A percentile compares a stretch with the other conserved stretches of the same genome.
phyloP scores from a whole-genome alignment of 2,329 filamentous ascomycete genomes.

The Ampelomyces quisqualis region DNA sequence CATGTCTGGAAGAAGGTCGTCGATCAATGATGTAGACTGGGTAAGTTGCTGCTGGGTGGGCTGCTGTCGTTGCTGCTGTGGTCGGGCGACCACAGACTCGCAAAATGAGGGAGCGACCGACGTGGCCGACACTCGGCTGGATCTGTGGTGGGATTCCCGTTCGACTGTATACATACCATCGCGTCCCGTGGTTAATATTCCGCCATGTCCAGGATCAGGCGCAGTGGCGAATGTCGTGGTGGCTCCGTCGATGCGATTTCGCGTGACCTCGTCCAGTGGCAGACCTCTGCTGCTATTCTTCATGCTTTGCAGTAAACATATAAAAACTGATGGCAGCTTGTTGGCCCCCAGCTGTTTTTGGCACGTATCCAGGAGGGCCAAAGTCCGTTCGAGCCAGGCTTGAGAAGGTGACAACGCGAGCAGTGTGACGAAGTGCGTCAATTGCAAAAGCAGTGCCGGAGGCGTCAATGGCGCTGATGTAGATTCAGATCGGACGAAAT shows the following conservation, averaged over 20 bases:
- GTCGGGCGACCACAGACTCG: not conserved
- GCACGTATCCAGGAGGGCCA: slow-evolving; percentile 25
- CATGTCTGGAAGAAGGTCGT: slow-evolving; percentile 28
- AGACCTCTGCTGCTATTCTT: slow-evolving; percentile 12
- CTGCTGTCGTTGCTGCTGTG: slow-evolving; percentile 5
- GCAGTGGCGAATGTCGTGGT: slow-evolving; percentile 15
- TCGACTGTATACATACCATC: too few relatives aligned
- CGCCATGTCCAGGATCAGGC: too few relatives aligned
- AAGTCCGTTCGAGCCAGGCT: slow-evolving; percentile 17
- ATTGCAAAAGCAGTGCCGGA: slow-evolving; percentile 30
- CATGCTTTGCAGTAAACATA: slow-evolving; percentile 24
- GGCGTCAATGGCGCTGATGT: slow-evolving; percentile 22
- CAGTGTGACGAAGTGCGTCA: slow-evolving; percentile 26
- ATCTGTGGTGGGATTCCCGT: too few relatives aligned
- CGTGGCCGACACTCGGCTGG: too few relatives aligned
- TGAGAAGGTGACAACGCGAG: slow-evolving; percentile 25
- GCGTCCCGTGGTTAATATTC: too few relatives aligned
- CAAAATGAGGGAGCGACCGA: slow-evolving; percentile 1
- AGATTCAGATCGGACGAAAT: slow-evolving; percentile 24
- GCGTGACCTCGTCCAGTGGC: slow-evolving; percentile 13
- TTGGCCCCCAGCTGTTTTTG: slow-evolving; percentile 22
- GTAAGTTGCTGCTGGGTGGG: slow-evolving; percentile 6
- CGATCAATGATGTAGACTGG: slow-evolving; percentile 15
- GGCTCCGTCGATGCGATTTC: slow-evolving; percentile 14
- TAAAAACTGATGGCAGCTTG: slow-evolving; percentile 28